These are phyloP conservation scores for Knufia fluminis DNA, from an alignment of 2,329 filamentous ascomycete genomes.

Conservation along the genomic window DNA sequence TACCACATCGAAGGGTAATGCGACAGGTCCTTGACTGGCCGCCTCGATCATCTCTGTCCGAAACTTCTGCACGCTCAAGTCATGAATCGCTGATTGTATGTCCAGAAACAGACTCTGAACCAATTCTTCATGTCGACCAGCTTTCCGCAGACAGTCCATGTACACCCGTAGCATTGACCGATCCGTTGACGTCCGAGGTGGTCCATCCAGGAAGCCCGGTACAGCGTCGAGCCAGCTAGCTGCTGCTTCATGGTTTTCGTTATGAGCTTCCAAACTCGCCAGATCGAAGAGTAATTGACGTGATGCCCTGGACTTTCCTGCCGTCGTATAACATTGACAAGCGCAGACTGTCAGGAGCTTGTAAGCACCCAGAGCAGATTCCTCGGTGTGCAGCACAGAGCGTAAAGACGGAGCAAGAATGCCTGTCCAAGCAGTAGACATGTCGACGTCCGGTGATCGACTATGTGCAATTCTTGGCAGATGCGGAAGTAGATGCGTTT, in stretches of 20 bases:
- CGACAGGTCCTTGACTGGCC: slow-evolving; percentile 56
- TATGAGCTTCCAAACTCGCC: slow-evolving; percentile 70
- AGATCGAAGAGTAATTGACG: slow-evolving; percentile 75
- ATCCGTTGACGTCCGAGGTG: slow-evolving; percentile 71
- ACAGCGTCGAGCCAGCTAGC: slow-evolving; percentile 69
- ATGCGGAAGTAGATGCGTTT: neutral
- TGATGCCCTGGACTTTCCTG: slow-evolving; percentile 51
- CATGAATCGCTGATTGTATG: slow-evolving; percentile 47
- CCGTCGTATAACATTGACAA: slow-evolving; percentile 71
- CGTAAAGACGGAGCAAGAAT: neutral
- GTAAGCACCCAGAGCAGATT: slow-evolving; percentile 25
- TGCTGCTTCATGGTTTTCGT: slow-evolving; percentile 64
- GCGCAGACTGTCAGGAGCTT: slow-evolving; percentile 57
- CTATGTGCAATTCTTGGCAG: too few relatives aligned
- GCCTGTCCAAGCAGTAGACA: neutral
- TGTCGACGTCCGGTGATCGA: neutral
- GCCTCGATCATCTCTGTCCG: slow-evolving; percentile 49
- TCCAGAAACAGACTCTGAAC: slow-evolving; percentile 56
- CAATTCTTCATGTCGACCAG: slow-evolving; percentile 70
- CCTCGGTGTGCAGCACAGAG: neutral
- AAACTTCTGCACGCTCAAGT: neutral
- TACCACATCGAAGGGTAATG: slow-evolving; percentile 50
- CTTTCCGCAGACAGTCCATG: slow-evolving; percentile 66
- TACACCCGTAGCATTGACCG: slow-evolving; percentile 80
- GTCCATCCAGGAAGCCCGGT: slow-evolving; percentile 67